These are phyloP conservation scores for Pseudocercospora vitis DNA, from an alignment of 2,329 filamentous ascomycete species.

Conservation along the genomic window DNA sequence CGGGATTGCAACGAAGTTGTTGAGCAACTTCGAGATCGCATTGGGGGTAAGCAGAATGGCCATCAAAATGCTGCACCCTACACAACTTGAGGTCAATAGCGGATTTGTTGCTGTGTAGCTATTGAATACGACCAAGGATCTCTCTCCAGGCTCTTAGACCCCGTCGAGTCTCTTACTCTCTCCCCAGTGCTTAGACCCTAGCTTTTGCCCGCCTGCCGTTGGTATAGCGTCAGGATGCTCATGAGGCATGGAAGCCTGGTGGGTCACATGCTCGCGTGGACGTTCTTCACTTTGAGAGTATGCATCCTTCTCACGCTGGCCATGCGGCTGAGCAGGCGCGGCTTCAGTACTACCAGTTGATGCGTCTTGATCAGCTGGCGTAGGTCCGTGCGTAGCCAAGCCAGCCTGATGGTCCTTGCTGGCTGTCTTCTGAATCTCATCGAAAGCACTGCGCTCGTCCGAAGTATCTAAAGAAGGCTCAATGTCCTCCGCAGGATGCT, in stretches of 20 bases:
- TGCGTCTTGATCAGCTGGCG: too few relatives aligned
- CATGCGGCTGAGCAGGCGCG: background rate
- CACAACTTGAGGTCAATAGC: too few relatives aligned
- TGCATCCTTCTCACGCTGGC: background rate
- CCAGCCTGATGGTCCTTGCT: background rate
- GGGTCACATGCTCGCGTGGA: slow-evolving; percentile 5
- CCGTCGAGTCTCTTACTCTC: slow-evolving; percentile 38
- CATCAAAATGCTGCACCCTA: too few relatives aligned
- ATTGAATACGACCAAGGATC: too few relatives aligned
- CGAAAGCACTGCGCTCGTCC: background rate
- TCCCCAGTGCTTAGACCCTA: slow-evolving; percentile 35
- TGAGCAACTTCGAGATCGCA: too few relatives aligned
- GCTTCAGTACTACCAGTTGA: too few relatives aligned
- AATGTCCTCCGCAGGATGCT: slow-evolving; percentile 1
- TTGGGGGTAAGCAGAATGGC: too few relatives aligned
- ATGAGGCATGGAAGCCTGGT: background rate
- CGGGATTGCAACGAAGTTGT: too few relatives aligned
- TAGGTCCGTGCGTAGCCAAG: background rate
- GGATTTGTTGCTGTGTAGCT: too few relatives aligned
- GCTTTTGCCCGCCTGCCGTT: slow-evolving; percentile 32
- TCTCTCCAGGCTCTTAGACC: too few relatives aligned
- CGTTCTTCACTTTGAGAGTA: background rate
- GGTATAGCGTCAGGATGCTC: slow-evolving; percentile 30
- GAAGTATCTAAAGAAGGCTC: background rate
- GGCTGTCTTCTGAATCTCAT: background rate